Conservation (phyloP, 2,329 filamentous ascomycete genomes). For the Grosmannia clavigera region DNA sequence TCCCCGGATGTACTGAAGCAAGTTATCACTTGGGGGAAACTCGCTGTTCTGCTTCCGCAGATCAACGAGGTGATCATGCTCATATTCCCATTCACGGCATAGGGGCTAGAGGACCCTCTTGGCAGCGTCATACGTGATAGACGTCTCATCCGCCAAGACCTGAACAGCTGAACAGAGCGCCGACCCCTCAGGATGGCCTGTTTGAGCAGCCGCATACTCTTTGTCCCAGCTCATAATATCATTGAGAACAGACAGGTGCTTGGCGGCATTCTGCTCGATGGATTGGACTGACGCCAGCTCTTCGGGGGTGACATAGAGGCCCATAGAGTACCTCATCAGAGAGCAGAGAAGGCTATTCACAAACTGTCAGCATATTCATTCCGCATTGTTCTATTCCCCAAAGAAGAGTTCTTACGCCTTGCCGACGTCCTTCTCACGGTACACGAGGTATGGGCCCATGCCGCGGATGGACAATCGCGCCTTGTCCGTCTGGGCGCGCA, state of each 20-base stretch:
- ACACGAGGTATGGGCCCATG: neutral
- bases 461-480: neutral
- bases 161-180: neutral
- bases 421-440: neutral
- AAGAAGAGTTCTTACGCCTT: neutral
- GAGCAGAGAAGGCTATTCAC: neutral
- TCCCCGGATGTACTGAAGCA: neutral
- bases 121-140: neutral
- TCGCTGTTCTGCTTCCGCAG: neutral
- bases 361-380: neutral
- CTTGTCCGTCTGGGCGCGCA: neutral
- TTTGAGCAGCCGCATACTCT: neutral
- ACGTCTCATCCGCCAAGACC: neutral
- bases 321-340: neutral
- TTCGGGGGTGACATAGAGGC: neutral
- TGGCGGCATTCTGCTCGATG: neutral
- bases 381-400: too few relatives aligned
- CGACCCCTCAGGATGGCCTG: neutral
- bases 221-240: neutral
- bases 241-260: neutral
- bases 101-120: neutral
- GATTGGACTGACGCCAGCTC: neutral
- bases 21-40: neutral
- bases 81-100: neutral
- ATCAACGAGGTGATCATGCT: neutral